Evolutionary conservation across 73 alveolate species (phyloP).

Genomic region (Halteria grandinella): DNA sequence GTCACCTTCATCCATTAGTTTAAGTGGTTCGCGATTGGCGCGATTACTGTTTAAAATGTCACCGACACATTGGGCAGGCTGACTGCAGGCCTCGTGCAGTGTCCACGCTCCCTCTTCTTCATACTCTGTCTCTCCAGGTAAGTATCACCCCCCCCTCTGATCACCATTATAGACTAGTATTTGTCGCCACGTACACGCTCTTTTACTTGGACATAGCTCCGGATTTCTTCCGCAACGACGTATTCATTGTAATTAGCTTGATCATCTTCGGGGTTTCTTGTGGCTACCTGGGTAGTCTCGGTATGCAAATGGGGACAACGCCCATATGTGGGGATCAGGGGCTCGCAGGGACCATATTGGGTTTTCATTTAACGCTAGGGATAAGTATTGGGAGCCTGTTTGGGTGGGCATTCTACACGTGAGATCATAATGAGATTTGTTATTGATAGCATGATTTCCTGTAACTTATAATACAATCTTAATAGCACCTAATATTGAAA

Average conservation of each 20-base stretch:
- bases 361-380: slow-evolving; percentile 35
- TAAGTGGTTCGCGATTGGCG: slow-evolving; percentile 53
- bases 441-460: no score
- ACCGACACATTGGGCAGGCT: slow-evolving; percentile 64
- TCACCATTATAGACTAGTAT: slow-evolving; percentile 9
- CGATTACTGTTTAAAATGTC: slow-evolving; percentile 41
- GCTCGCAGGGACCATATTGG: slow-evolving; percentile 37
- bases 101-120: no score
- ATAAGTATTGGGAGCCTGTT: slow-evolving; percentile 40
- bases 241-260: slow-evolving; percentile 2
- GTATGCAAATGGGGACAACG: slow-evolving; percentile 19
- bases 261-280: slow-evolving; percentile 9
- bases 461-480: not conserved
- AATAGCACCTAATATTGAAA: not conserved
- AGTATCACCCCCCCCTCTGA: not conserved
- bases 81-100: slow-evolving; percentile 61
- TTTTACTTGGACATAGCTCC: slow-evolving; percentile 29
- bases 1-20: slow-evolving; percentile 12
- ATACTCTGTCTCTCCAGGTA: slow-evolving; percentile 29
- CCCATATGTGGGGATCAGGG: slow-evolving; percentile 40
- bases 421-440: no score
- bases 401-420: not conserved
- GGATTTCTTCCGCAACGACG: slow-evolving; percentile 23
- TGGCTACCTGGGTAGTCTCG: slow-evolving; percentile 35
- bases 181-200: slow-evolving; percentile 1